Conservation (phyloP, 164 flowering plant genomes). For the Liriodendron chinense region DNA sequence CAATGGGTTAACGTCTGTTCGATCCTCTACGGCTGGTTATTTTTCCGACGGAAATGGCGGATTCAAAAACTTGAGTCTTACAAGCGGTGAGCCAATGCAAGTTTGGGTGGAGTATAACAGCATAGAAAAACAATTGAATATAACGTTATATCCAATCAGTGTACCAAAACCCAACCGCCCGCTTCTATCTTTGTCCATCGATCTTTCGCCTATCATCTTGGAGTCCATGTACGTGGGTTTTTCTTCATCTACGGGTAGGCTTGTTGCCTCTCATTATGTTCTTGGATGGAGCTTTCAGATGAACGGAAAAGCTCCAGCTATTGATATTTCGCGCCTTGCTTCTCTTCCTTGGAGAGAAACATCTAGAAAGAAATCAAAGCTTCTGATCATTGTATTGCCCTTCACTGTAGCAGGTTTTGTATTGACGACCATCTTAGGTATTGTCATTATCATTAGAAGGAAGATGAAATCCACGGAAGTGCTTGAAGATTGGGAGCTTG, state of each 20-base stretch:
- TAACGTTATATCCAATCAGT: background rate
- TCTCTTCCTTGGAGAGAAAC: constrained; percentile 18
- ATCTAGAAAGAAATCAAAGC: constrained; percentile 9
- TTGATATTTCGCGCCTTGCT: background rate
- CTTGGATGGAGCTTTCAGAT: constrained; percentile 7
- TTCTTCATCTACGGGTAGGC: background rate
- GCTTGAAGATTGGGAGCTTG: constrained; percentile 51
- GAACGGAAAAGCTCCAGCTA: constrained; percentile 1
- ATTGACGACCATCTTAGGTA: background rate
- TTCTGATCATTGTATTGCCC: constrained; percentile 26
- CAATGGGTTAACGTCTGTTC: background rate
- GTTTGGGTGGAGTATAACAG: background rate
- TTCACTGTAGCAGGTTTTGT: background rate
- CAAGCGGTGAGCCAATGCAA: background rate
- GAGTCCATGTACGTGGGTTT: background rate
- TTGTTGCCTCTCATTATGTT: background rate
- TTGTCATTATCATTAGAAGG: constrained; percentile 10
- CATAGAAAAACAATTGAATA: background rate
- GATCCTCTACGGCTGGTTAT: background rate
- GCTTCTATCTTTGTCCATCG: background rate
- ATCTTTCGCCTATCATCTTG: background rate
- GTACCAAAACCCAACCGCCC: background rate
- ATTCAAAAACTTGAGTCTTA: background rate
- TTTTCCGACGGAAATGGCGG: background rate
- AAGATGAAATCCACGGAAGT: constrained; percentile 34